phyloP scores from a whole-genome alignment of 495 filamentous ascomycete genomes.

The Penicillium herquei region DNA sequence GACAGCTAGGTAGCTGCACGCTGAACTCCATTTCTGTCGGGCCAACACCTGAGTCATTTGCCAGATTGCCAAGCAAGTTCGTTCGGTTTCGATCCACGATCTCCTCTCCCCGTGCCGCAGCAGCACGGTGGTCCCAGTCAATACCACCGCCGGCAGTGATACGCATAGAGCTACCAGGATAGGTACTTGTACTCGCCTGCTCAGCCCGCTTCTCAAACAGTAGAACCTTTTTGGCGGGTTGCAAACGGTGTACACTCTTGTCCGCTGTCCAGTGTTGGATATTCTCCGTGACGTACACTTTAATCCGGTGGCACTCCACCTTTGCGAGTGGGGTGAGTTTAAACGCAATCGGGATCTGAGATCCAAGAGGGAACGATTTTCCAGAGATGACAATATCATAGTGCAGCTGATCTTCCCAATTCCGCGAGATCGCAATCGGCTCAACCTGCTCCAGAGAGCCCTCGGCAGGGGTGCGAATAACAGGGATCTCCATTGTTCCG shows the following conservation, averaged over 20 bases:
- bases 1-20: slow-evolving; percentile 90
- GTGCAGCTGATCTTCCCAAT: slow-evolving; percentile 97
- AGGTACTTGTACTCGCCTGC: slow-evolving; percentile 71
- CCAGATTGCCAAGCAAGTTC: slow-evolving; percentile 81
- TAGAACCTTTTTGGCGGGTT: slow-evolving; percentile 78
- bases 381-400: slow-evolving; percentile 99
- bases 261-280: slow-evolving; percentile 90
- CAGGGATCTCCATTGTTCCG: slow-evolving; percentile 77
- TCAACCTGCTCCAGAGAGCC: slow-evolving; percentile 91
- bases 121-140: slow-evolving; percentile 58
- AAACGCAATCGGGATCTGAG: slow-evolving; percentile 94
- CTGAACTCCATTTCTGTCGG: slow-evolving; percentile 97
- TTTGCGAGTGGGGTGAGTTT: slow-evolving; percentile 95
- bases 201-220: slow-evolving; percentile 91
- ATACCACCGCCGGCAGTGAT: slow-evolving; percentile 81
- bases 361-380: slow-evolving; percentile 93
- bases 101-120: slow-evolving; percentile 59
- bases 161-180: slow-evolving; percentile 73
- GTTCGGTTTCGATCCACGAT: slow-evolving; percentile 51
- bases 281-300: slow-evolving; percentile 91
- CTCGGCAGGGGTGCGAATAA: slow-evolving; percentile 88
- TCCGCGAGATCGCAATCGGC: slow-evolving; percentile 93
- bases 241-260: slow-evolving; percentile 83
- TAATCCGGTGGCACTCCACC: slow-evolving; percentile 94
- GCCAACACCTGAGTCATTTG: slow-evolving; percentile 64